These are phyloP conservation scores for Trametes cubensis DNA, from an alignment of 768 basidiomycete genomes.

Conservation along the genomic window DNA sequence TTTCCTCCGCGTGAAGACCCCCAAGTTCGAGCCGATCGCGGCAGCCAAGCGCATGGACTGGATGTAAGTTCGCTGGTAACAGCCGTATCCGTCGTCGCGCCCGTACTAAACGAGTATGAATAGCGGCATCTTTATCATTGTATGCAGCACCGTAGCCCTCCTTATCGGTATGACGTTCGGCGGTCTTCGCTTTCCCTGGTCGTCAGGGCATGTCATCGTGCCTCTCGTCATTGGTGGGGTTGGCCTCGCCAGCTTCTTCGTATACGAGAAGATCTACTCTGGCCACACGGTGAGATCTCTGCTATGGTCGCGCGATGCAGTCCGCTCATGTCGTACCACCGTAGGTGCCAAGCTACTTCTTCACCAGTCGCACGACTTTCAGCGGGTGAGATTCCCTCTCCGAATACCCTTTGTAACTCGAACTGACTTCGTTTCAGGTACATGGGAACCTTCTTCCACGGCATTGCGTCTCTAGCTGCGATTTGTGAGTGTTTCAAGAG, in stretches of 20 bases:
- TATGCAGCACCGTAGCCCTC: constrained; percentile 34
- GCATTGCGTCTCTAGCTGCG: constrained; percentile 18
- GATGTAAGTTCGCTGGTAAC: constrained; percentile 37
- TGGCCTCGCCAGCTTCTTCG: background rate
- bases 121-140: constrained; percentile 40
- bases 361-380: constrained; percentile 13
- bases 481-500: constrained; percentile 31
- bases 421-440: too few species aligned
- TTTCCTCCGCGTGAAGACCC: constrained; percentile 23
- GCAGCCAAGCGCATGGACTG: constrained; percentile 38
- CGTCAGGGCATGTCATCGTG: constrained; percentile 40
- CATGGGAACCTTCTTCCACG: constrained; percentile 31
- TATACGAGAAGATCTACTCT: constrained; percentile 3
- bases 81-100: too few species aligned
- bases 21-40: constrained; percentile 30
- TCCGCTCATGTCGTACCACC: too few species aligned
- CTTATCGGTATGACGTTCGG: constrained; percentile 46
- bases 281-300: too few species aligned
- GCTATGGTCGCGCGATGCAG: too few species aligned
- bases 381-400: constrained; percentile 15
- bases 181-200: constrained; percentile 43
- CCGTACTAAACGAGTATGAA: too few species aligned
- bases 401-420: too few species aligned
- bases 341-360: constrained; percentile 9
- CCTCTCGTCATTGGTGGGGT: constrained; percentile 34